Base-by-base conservation (phyloP, 1,284 basidiomycete species). In the Marasmius oreades region DNA sequence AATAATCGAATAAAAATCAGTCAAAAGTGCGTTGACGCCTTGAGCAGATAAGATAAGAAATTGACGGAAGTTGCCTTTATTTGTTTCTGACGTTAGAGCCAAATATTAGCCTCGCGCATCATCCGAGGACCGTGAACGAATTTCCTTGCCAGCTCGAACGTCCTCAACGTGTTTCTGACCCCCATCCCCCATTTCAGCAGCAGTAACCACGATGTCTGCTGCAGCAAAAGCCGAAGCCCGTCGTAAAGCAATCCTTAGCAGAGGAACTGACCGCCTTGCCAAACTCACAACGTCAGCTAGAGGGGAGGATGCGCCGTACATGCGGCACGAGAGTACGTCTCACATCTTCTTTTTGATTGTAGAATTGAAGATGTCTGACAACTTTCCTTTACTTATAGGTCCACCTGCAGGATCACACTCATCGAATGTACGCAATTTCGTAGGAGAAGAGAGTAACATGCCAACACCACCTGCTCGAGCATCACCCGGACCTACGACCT, bases 261-360 rank as follows among this genome's bases (percentile, higher is more conserved):
- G 88, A 56, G 84, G 87, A 12, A 75, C 73, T 24, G 88, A 91
- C 74, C 80, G 89, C 55, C 80, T 92, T 23, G 81, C 85, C 39
- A 90, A 85, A 66, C 78, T 91, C 51, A 88, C 88, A 5, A 85
- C 84, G 3, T 85, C 85, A 5, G 88, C 86, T 20, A 75, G 89
- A 53, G 88, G 88, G 33, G 86, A 88, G 55, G 86, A 89, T 58
- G 80, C 78, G 4, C 73, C 77, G n/a, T 86, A 82, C 64, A 67
- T 79, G 57, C 77, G 39, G 16, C n/a, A 78, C 61, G 74, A 81
- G 54, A 79, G 86, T 86, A 58, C 58, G 76, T 66, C 44, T 34
- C 8, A 20, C 11, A 64, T 48, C 28, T 20, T 20, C 37, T 36
- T 45, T 24, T 10, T 57, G 44, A n/a, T 57, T 42, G 52, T 0